These are phyloP conservation scores for Pleurotus giganteus DNA, from an alignment of 768 basidiomycete genomes.

Conservation along the genomic window DNA sequence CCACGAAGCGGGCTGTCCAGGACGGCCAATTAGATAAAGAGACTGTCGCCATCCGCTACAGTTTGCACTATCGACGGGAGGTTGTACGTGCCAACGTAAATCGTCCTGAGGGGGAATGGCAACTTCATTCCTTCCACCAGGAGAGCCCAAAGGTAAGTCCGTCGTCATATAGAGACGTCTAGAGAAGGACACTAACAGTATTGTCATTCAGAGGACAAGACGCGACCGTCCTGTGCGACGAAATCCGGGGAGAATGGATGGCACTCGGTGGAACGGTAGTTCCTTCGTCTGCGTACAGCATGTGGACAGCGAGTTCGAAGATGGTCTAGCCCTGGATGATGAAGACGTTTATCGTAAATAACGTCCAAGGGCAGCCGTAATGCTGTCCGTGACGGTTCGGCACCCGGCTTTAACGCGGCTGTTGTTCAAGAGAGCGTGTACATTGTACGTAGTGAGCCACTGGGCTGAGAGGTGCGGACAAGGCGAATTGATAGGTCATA, in stretches of 20 bases:
- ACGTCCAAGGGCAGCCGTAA: too few relatives aligned
- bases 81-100: neutral
- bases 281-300: conserved; percentile 18
- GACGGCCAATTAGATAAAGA: neutral
- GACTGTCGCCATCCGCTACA: neutral
- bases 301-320: conserved; percentile 22
- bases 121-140: neutral
- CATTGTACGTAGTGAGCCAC: too few relatives aligned
- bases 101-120: neutral
- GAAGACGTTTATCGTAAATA: neutral
- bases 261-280: conserved; percentile 22
- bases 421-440: too few relatives aligned
- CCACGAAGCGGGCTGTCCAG: neutral
- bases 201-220: neutral
- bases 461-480: too few relatives aligned
- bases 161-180: neutral
- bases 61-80: neutral
- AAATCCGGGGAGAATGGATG: conserved; percentile 23
- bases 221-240: conserved; percentile 13
- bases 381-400: too few relatives aligned
- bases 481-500: too few relatives aligned
- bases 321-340: neutral
- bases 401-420: too few relatives aligned
- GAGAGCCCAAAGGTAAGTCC: conserved; percentile 11
- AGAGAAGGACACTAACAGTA: neutral